phyloP scores from a whole-genome alignment of 306 rosid genomes.

The Dalbergia cochinchinensis region DNA sequence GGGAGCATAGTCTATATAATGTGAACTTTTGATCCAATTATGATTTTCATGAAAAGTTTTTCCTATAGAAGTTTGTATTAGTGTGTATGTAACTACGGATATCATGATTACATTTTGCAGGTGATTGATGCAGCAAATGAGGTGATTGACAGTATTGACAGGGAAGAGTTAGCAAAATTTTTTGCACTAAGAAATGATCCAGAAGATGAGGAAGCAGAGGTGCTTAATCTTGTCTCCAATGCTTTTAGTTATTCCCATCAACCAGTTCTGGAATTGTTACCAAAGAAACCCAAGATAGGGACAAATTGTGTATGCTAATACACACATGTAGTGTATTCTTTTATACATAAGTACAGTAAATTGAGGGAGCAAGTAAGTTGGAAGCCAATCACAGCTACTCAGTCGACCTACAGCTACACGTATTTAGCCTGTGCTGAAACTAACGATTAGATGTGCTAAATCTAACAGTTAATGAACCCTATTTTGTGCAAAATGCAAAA shows the following conservation, averaged over 20 bases:
- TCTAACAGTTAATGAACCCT: background rate
- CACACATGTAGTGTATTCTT: slow-evolving; percentile 3
- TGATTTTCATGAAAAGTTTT: background rate
- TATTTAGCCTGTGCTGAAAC: background rate
- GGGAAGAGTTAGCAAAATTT: slow-evolving; percentile 77
- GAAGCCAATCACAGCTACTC: background rate
- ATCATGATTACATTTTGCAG: slow-evolving; percentile 55
- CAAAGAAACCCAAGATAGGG: background rate
- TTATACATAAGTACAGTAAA: slow-evolving; percentile 8
- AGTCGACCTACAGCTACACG: slow-evolving; percentile 8
- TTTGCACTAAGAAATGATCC: slow-evolving; percentile 79
- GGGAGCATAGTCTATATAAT: slow-evolving; percentile 9
- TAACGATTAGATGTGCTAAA: background rate
- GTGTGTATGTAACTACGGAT: slow-evolving; percentile 27
- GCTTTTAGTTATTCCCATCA: slow-evolving; percentile 23
- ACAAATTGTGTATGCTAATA: slow-evolving; percentile 16
- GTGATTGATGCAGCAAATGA: slow-evolving; percentile 85
- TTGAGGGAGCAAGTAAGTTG: background rate
- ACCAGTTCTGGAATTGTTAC: slow-evolving; percentile 37
- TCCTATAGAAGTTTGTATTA: slow-evolving; percentile 28
- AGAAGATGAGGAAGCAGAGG: slow-evolving; percentile 95
- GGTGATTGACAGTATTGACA: slow-evolving; percentile 79
- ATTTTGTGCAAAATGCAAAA: background rate
- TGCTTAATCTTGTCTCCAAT: slow-evolving; percentile 38
- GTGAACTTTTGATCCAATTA: slow-evolving; percentile 11